Evolutionary conservation across 208 protist species (phyloP).

Genomic region (Crithidia acanthocephali): DNA sequence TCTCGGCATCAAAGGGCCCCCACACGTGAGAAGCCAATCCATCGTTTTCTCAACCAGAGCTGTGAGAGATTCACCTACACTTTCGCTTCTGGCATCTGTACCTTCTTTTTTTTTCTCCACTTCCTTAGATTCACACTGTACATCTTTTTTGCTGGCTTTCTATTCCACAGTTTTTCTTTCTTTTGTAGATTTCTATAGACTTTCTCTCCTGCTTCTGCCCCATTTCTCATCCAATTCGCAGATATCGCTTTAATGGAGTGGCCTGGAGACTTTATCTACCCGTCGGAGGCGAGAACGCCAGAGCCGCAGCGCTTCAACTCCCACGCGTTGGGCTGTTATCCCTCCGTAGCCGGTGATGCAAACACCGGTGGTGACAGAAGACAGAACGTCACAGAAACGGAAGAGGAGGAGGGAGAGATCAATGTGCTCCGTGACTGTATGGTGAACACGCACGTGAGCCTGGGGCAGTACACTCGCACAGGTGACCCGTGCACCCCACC

Average conservation of each 20-base stretch:
- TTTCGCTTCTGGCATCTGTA: too few relatives aligned
- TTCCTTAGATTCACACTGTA: constrained; percentile 17
- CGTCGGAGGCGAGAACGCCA: constrained; percentile 12
- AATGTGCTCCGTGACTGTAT: not conserved
- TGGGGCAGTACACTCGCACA: not conserved
- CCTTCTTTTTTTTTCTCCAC: constrained; percentile 5
- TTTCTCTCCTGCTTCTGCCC: not conserved
- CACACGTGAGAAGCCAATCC: too few relatives aligned
- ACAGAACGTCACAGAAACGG: not conserved
- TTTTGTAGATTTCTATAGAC: not conserved
- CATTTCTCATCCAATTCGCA: not conserved
- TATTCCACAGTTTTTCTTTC: not conserved
- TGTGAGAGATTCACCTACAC: too few relatives aligned
- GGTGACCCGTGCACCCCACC: constrained; percentile 11
- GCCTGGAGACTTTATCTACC: not conserved
- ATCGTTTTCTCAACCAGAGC: too few relatives aligned
- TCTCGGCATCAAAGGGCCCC: too few relatives aligned
- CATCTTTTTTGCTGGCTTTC: constrained; percentile 6
- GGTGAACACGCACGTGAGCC: not conserved
- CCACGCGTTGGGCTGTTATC: constrained; percentile 4
- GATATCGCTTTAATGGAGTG: not conserved
- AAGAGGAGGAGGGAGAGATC: not conserved
- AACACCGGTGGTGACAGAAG: not conserved
- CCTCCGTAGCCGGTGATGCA: not conserved
- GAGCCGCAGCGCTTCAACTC: constrained; percentile 29